These are phyloP conservation scores for Solanum arcanum DNA, from an alignment of 257 asterid species.

Conservation along the genomic window DNA sequence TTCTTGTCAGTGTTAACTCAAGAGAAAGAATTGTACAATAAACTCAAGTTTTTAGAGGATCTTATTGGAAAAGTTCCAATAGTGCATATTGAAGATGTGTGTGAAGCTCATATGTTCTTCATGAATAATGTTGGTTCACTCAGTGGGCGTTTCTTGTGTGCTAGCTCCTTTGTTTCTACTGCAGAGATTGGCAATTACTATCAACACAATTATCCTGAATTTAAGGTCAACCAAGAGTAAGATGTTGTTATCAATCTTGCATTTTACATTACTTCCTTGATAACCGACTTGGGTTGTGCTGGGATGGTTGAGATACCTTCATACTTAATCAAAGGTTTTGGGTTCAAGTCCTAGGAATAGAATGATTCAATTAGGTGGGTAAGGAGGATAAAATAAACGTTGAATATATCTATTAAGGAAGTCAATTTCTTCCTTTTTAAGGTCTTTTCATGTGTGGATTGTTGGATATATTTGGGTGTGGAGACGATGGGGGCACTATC, in stretches of 20 bases:
- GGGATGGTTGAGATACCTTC: background rate
- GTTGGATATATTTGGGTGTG: no score
- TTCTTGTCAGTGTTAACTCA: conserved; percentile 14
- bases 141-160: conserved; percentile 45
- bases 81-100: conserved; percentile 35
- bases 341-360: background rate
- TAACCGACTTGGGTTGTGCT: background rate
- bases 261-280: background rate
- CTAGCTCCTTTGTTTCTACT: conserved; percentile 20
- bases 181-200: conserved; percentile 31
- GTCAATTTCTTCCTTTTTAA: no score
- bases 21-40: background rate
- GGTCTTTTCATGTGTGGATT: no score
- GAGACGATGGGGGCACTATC: no score
- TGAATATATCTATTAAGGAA: no score
- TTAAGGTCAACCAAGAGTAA: conserved; percentile 23
- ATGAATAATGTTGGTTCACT: conserved; percentile 17
- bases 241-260: background rate
- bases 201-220: conserved; percentile 10
- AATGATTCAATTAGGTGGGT: no score
- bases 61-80: conserved; percentile 37
- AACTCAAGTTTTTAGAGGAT: conserved; percentile 42
- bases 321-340: no score
- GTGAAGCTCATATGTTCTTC: conserved; percentile 41
- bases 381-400: no score